These are phyloP conservation scores for Didymella segeticola DNA, from an alignment of 2,329 filamentous ascomycete genomes.

Conservation along the genomic window DNA sequence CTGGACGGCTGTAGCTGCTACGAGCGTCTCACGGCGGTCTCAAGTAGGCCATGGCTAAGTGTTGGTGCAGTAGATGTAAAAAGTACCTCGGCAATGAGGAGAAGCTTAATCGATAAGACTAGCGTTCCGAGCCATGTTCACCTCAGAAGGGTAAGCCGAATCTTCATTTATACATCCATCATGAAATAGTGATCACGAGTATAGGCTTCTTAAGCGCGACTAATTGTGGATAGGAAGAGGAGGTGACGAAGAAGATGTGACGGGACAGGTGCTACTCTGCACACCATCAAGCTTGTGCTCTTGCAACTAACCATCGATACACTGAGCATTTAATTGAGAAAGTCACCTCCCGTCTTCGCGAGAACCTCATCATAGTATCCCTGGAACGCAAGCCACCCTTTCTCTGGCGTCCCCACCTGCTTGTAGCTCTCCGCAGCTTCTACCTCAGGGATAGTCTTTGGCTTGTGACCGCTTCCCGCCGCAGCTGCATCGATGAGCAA, in stretches of 20 bases:
- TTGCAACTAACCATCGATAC: no score
- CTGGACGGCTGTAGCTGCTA: slow-evolving; percentile 7
- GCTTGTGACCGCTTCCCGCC: slow-evolving; percentile 47
- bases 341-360: slow-evolving; percentile 58
- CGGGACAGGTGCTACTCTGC: no score
- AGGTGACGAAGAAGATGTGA: no score
- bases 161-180: no score
- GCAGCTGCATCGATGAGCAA: slow-evolving; percentile 53
- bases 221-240: no score
- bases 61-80: slow-evolving; percentile 19
- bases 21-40: slow-evolving; percentile 25
- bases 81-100: slow-evolving; percentile 34
- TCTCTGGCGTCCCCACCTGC: slow-evolving; percentile 56
- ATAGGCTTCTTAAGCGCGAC: no score
- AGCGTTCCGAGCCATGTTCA: slow-evolving; percentile 6
- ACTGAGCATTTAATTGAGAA: slow-evolving; percentile 47
- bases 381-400: slow-evolving; percentile 62
- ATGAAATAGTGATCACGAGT: no score
- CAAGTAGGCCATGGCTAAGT: slow-evolving; percentile 22
- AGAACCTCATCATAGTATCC: slow-evolving; percentile 62
- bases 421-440: slow-evolving; percentile 51
- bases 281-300: no score
- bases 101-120: slow-evolving; percentile 26
- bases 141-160: no score
- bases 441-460: slow-evolving; percentile 50